Base-by-base conservation (phyloP, 2,329 filamentous ascomycete genomes). In the Ceratocystis papillata region DNA sequence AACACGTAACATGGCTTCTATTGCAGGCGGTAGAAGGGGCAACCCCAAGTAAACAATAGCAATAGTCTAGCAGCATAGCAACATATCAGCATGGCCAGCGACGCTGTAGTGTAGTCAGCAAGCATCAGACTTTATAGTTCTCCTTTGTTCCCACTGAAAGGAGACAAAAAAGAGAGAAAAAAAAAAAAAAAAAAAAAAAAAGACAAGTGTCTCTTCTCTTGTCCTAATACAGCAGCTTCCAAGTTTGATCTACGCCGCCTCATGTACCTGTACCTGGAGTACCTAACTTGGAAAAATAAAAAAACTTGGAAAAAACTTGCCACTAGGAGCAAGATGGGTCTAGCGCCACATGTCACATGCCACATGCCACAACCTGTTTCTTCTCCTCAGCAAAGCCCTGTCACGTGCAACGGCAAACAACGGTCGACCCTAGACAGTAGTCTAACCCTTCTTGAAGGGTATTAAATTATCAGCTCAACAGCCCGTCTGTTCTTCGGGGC, bases 261-360 rank as follows among this genome's bases (percentile, higher is more conserved):
- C 25, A 12, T 25, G 5, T 48, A 46, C 45, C 45, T 53, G 48
- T 50, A 1, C 48, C 48, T 50, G 46, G 22, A 22, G 48, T 53
- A 28, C 48, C 48, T 53, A 8, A 53, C 48, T 48, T 48, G n/a
- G 37, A 12, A 41, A 12, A 12, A 22, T 41, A 22, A 4, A 37
- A 8, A 37, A 37, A 2, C 7, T 17, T 4, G 3, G 45, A n/a
- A 17, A 17, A 17, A 20, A 48, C 17, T 48, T 53, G n/a, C 48
- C 15, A 57, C 22, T 7, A 59, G 55, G 6, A n/a, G 55, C 55
- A 28, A 20, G 55, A 41, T 33, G 53, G 55, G 55, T 59, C 55
- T 37, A 59, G 28, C 28, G 55, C 28, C 55, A 59, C 55, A 59
- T 59, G 55, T 7, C 55, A 59, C 28, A 25, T 55, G 50, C 25